phyloP scores from a whole-genome alignment of 768 basidiomycete genomes.

The Galerina marginata region DNA sequence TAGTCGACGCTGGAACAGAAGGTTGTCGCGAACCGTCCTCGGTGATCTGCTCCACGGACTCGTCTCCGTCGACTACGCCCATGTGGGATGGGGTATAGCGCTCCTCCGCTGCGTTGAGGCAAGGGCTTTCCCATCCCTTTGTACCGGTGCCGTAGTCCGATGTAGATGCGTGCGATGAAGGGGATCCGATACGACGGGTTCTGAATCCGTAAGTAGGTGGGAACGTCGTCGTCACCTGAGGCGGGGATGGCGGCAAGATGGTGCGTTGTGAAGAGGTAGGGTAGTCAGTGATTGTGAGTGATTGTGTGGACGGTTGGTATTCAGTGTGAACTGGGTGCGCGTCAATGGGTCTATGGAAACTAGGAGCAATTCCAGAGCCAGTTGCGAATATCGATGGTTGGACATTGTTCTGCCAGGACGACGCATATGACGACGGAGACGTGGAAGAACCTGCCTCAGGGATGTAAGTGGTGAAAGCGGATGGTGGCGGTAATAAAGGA shows the following conservation, averaged over 20 bases:
- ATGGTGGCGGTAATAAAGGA: constrained; percentile 7
- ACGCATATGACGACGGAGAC: constrained; percentile 11
- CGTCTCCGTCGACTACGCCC: constrained; percentile 1
- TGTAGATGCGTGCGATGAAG: constrained; percentile 23
- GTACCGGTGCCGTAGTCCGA: constrained; percentile 20
- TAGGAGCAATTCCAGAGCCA: neutral
- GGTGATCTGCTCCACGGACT: constrained; percentile 4
- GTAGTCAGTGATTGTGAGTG: constrained; percentile 18
- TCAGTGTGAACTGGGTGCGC: neutral
- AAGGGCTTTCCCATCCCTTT: constrained; percentile 19
- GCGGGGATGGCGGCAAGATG: constrained; percentile 11
- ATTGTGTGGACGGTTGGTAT: constrained; percentile 10
- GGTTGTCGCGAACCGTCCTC: constrained; percentile 9
- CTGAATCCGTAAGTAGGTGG: constrained; percentile 16
- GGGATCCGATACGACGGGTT: constrained; percentile 25
- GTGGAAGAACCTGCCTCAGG: constrained; percentile 1
- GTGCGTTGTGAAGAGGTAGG: constrained; percentile 27
- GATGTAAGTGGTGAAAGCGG: constrained; percentile 13
- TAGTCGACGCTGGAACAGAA: constrained; percentile 19
- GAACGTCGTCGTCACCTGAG: constrained; percentile 6
- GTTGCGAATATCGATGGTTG: constrained; percentile 5
- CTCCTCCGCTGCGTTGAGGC: constrained; percentile 4
- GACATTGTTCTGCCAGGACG: constrained; percentile 13
- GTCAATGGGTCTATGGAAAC: neutral
- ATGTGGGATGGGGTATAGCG: constrained; percentile 2